Percentiles rank a stretch among this genome's conserved stretches.
phyloP scores from a whole-genome alignment of 179 eudicot species.

The Camellia oleifera region DNA sequence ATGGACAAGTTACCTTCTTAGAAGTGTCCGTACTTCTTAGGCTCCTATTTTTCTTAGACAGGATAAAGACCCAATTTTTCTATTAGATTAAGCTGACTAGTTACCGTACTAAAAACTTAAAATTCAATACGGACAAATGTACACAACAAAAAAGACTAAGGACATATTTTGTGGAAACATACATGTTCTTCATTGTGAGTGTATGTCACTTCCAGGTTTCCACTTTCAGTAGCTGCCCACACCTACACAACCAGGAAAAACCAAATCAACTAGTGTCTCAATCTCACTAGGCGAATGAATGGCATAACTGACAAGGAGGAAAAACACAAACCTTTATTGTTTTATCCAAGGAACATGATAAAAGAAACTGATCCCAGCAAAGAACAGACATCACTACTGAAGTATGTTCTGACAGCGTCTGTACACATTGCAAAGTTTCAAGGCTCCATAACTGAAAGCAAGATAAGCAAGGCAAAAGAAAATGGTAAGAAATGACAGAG shows the following conservation, averaged over 20 bases:
- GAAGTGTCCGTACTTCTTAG: too few species aligned
- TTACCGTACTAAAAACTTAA: background rate
- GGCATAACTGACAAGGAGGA: background rate
- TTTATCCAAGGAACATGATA: constrained; percentile 82
- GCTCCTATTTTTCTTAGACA: background rate
- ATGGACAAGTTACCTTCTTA: too few species aligned
- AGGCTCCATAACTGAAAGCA: constrained; percentile 85
- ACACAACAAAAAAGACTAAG: background rate
- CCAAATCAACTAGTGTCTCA: background rate
- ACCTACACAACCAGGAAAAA: constrained; percentile 45
- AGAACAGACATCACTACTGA: constrained; percentile 92
- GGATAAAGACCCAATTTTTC: background rate
- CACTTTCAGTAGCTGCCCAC: constrained; percentile 81
- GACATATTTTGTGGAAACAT: constrained; percentile 29
- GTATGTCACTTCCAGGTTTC: constrained; percentile 85
- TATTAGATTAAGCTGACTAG: background rate
- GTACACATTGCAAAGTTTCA: constrained; percentile 83
- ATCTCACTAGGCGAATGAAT: background rate
- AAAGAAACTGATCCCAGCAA: constrained; percentile 93
- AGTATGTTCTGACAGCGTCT: constrained; percentile 71
- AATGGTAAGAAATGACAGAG: background rate
- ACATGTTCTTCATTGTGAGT: constrained; percentile 88
- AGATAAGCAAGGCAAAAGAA: constrained; percentile 9
- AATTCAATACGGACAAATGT: background rate
- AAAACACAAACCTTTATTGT: constrained; percentile 66